These are phyloP conservation scores for Sanguinoderma infundibulare DNA, from an alignment of 1,284 basidiomycete genomes.

Conservation along the genomic window DNA sequence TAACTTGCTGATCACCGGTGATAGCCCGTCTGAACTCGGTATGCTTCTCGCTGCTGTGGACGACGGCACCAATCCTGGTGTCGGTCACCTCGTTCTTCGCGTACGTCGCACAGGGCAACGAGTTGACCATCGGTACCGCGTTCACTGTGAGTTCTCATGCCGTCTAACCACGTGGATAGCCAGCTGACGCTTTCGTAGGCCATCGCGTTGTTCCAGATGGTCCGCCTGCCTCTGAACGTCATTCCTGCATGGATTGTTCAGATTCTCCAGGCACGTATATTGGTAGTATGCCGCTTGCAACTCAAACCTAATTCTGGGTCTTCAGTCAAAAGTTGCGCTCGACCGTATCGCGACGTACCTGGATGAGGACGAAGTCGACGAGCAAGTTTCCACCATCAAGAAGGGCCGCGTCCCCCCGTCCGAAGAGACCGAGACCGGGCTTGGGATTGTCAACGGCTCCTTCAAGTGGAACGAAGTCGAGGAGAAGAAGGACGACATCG, in stretches of 20 bases:
- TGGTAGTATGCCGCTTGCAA: conserved; percentile 1
- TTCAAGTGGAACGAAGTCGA: conserved; percentile 75
- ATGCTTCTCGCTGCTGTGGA: conserved; percentile 68
- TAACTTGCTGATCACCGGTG: conserved; percentile 4
- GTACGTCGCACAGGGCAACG: conserved; percentile 66
- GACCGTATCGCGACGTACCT: conserved; percentile 84
- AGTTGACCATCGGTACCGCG: conserved; percentile 67
- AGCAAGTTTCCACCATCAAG: conserved; percentile 43
- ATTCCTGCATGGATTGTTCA: conserved; percentile 72
- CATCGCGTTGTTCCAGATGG: conserved; percentile 74
- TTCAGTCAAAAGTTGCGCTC: conserved; percentile 70
- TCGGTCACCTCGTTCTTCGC: conserved; percentile 71
- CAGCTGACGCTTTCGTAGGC: conserved; percentile 43
- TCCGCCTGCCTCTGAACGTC: conserved; percentile 71
- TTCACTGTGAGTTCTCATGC: conserved; percentile 59
- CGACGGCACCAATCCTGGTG: conserved; percentile 67
- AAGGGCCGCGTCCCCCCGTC: conserved; percentile 31
- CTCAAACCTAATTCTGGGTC: conserved; percentile 14
- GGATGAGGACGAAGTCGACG: conserved; percentile 74
- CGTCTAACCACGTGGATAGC: not conserved
- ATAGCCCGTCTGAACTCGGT: conserved; percentile 68
- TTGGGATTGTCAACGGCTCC: conserved; percentile 68
- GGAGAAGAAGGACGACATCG: conserved; percentile 39
- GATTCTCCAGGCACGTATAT: conserved; percentile 54
- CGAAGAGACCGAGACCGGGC: conserved; percentile 43